These are phyloP conservation scores for Poronia punctata DNA, from an alignment of 495 filamentous ascomycete genomes.

Conservation along the genomic window DNA sequence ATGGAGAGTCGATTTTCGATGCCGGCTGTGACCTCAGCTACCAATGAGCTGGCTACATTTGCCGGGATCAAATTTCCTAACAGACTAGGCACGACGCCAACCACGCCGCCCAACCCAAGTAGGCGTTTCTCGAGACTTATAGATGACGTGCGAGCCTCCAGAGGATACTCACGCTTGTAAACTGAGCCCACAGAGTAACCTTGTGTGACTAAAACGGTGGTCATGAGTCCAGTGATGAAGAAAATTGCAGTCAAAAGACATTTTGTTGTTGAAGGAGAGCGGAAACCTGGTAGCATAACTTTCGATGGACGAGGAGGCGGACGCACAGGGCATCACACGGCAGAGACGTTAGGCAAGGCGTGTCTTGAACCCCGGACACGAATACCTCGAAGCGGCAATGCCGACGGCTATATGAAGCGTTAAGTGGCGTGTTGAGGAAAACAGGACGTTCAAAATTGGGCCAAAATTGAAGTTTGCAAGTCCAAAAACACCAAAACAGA, in stretches of 20 bases:
- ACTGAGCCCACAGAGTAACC: background rate
- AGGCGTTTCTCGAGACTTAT: slow-evolving; percentile 4
- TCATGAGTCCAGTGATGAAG: slow-evolving; percentile 10
- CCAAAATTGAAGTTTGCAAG: slow-evolving; percentile 25
- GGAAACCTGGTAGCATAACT: slow-evolving; percentile 10
- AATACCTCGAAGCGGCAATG: background rate
- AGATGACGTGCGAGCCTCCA: background rate
- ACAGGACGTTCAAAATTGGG: slow-evolving; percentile 15
- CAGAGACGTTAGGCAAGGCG: background rate
- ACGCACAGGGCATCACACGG: too few relatives aligned
- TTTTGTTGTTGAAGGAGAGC: slow-evolving; percentile 11
- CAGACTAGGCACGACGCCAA: slow-evolving; percentile 3
- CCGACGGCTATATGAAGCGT: background rate
- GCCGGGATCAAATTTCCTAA: slow-evolving; percentile 5
- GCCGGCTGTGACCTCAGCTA: slow-evolving; percentile 8
- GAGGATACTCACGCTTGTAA: background rate
- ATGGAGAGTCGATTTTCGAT: background rate
- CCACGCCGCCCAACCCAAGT: slow-evolving; percentile 4
- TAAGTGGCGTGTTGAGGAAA: slow-evolving; percentile 7
- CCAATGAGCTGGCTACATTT: slow-evolving; percentile 4
- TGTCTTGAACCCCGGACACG: background rate
- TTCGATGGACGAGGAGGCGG: background rate
- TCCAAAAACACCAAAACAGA: slow-evolving; percentile 26
- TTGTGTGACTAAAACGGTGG: slow-evolving; percentile 1
- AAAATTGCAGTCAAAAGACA: slow-evolving; percentile 7